These are phyloP conservation scores for Pseudomonodictys pantanalensis DNA, from an alignment of 495 filamentous ascomycete species.

Conservation along the genomic window DNA sequence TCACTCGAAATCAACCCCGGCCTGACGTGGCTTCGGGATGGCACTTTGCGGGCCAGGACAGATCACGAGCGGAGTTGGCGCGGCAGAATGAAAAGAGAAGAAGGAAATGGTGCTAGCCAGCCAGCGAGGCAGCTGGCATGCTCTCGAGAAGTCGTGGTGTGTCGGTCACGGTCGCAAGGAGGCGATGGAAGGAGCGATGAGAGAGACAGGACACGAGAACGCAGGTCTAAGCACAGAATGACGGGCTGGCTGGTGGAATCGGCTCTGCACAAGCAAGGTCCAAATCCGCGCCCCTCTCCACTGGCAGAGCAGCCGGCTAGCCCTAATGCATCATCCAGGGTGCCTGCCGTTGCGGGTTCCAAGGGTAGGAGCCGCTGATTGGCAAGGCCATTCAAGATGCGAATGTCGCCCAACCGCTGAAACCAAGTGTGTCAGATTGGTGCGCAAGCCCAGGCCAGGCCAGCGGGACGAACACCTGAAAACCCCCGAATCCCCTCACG, in stretches of 20 bases:
- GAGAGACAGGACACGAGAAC: conserved; percentile 27
- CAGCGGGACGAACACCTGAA: no score
- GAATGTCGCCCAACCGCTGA: not conserved
- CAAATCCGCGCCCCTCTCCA: conserved; percentile 26
- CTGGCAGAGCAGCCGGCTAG: no score
- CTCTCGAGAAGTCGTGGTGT: conserved; percentile 13
- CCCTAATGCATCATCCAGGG: no score
- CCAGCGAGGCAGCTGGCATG: not conserved
- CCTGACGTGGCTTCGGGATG: conserved; percentile 7
- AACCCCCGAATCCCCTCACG: no score
- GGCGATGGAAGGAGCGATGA: conserved; percentile 13
- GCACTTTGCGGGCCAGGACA: conserved; percentile 13
- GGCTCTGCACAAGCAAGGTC: conserved; percentile 27
- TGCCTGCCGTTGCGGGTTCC: no score
- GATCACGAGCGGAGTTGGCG: conserved; percentile 5
- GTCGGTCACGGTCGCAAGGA: not conserved
- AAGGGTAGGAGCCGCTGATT: conserved; percentile 12
- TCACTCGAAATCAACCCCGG: conserved; percentile 31
- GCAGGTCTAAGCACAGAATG: not conserved
- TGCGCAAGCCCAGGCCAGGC: not conserved
- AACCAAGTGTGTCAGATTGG: not conserved
- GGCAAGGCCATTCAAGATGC: conserved; percentile 24
- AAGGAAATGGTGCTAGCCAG: conserved; percentile 4
- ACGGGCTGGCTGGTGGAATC: conserved; percentile 11
- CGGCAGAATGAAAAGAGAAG: not conserved